A percentile compares a stretch with the other conserved stretches of the same genome.
Conservation (phyloP, 2,329 filamentous ascomycete genomes). For the Arthrobotrys sinensis region DNA sequence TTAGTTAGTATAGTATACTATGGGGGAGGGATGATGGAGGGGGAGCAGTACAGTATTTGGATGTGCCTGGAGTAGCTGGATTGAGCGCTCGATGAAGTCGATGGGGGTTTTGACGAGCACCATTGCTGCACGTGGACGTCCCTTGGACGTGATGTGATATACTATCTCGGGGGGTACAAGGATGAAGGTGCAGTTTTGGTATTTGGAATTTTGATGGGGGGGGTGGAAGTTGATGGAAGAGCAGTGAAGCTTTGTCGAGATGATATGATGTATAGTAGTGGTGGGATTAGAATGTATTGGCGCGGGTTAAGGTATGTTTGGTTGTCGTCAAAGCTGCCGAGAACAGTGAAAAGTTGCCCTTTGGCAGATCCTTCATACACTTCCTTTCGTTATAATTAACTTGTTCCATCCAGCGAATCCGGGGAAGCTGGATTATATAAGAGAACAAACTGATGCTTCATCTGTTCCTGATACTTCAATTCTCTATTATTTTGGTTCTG, state of each 20-base stretch:
- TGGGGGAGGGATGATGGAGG: slow-evolving; percentile 31
- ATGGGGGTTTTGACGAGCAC: slow-evolving; percentile 85
- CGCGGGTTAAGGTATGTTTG: slow-evolving; percentile 1
- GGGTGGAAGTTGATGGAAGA: too few species aligned
- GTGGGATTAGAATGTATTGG: neutral
- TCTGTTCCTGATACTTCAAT: too few species aligned
- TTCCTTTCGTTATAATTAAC: too few species aligned
- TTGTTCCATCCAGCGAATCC: too few species aligned
- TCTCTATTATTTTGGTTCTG: too few species aligned
- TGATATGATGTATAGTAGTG: too few species aligned
- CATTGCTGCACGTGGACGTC: slow-evolving; percentile 72
- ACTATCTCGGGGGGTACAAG: too few species aligned
- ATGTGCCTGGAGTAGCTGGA: slow-evolving; percentile 86
- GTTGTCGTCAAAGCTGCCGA: slow-evolving; percentile 6
- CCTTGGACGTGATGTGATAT: neutral
- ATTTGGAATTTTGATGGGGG: too few species aligned
- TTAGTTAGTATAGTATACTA: slow-evolving; percentile 5
- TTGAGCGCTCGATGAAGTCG: slow-evolving; percentile 91
- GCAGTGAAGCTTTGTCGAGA: neutral
- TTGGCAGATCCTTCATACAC: slow-evolving; percentile 60
- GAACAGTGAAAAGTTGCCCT: slow-evolving; percentile 31
- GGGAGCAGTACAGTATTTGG: slow-evolving; percentile 80
- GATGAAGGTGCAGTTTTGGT: too few species aligned
- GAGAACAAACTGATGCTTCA: slow-evolving; percentile 7
- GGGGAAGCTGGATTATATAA: neutral